Evolutionary conservation across 257 asterid genomes (phyloP).

Genomic region (Paraleonurus japonicus): DNA sequence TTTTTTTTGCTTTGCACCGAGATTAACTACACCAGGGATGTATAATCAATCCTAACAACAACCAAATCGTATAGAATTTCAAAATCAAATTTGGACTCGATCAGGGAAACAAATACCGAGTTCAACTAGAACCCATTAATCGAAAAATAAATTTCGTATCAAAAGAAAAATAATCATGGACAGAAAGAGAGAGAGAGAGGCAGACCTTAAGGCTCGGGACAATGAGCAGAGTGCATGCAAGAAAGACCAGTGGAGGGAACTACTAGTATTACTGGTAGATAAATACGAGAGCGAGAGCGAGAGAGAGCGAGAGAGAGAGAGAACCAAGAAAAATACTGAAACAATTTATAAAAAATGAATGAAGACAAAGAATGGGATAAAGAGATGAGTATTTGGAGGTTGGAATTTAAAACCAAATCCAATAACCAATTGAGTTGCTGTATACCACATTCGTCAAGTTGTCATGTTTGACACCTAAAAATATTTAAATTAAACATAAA

Average conservation of each 20-base stretch:
- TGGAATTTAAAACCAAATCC: slow-evolving; percentile 66
- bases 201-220: slow-evolving; percentile 47
- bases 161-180: slow-evolving; percentile 20
- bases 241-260: slow-evolving; percentile 31
- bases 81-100: slow-evolving; percentile 8
- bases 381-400: slow-evolving; percentile 71
- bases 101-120: not conserved
- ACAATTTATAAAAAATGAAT: slow-evolving; percentile 25
- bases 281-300: no score
- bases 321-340: slow-evolving; percentile 23
- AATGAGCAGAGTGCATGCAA: slow-evolving; percentile 43
- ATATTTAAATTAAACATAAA: not conserved
- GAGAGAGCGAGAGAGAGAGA: slow-evolving; percentile 22
- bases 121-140: slow-evolving; percentile 14
- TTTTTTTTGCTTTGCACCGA: no score
- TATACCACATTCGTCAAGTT: slow-evolving; percentile 19
- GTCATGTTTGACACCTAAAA: not conserved
- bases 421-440: slow-evolving; percentile 46
- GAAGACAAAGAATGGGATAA: slow-evolving; percentile 57
- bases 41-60: not conserved
- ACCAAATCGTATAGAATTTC: slow-evolving; percentile 12
- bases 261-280: slow-evolving; percentile 40
- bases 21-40: no score
- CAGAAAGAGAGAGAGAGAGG: slow-evolving; percentile 11
- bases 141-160: not conserved